Percentiles rank a stretch among this genome's conserved stretches.
Evolutionary conservation across 441 rosid genomes (phyloP).

Genomic region (Isatis lusitanica): DNA sequence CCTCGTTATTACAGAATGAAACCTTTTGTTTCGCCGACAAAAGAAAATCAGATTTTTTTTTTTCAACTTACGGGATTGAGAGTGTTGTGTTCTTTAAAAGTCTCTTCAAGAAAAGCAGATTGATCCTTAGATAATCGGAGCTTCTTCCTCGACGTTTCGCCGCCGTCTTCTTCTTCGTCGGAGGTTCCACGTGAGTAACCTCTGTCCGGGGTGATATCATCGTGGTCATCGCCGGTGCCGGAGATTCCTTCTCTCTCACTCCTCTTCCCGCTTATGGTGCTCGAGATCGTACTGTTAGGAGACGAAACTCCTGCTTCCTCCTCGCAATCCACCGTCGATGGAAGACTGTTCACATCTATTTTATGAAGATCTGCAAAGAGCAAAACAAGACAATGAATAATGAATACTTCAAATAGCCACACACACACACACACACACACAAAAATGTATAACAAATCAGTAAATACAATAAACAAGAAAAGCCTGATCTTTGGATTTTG

Average conservation of each 20-base stretch:
- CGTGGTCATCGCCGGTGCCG: constrained; percentile 21
- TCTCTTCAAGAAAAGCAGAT: constrained; percentile 86
- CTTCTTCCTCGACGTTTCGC: constrained; percentile 82
- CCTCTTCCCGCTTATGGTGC: constrained; percentile 76
- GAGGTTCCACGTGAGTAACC: constrained; percentile 70
- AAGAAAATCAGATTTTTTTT: background rate
- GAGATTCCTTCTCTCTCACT: constrained; percentile 69
- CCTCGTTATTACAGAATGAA: background rate
- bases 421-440: too few species aligned
- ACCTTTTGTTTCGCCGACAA: background rate
- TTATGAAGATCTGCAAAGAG: constrained; percentile 53
- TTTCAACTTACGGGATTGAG: constrained; percentile 83
- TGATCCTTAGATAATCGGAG: constrained; percentile 89
- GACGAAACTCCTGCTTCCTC: constrained; percentile 88
- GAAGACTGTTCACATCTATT: constrained; percentile 81
- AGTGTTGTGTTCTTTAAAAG: constrained; percentile 89
- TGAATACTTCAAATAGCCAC: constrained; percentile 22
- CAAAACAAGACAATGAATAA: background rate
- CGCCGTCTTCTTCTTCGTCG: constrained; percentile 78
- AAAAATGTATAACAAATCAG: background rate
- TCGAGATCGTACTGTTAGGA: constrained; percentile 89
- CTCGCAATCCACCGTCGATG: constrained; percentile 56
- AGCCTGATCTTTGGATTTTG: background rate
- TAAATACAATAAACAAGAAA: background rate
- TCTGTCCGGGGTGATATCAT: constrained; percentile 48